A percentile compares a stretch with the other conserved stretches of the same genome.
These are phyloP conservation scores for Phycomyces blakesleeanus DNA, from an alignment of 192 early-diverging fungal genomes.

Conservation along the genomic window DNA sequence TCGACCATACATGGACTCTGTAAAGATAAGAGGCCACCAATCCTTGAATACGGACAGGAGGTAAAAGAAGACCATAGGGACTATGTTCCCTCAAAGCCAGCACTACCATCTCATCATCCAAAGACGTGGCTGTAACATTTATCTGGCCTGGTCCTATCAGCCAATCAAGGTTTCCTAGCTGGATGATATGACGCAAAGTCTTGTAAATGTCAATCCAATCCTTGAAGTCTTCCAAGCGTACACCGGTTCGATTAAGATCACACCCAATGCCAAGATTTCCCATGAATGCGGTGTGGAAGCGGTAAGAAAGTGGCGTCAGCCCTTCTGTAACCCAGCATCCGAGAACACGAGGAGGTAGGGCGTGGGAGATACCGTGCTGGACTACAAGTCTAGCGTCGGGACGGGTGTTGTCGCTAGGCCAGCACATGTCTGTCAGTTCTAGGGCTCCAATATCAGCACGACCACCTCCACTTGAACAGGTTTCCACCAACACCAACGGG, in stretches of 20 bases:
- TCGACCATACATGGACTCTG: neutral
- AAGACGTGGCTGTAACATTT: neutral
- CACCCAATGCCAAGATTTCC: constrained; percentile 12
- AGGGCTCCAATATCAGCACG: constrained; percentile 12
- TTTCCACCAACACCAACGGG: constrained; percentile 15
- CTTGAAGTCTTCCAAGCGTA: neutral
- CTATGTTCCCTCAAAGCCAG: neutral
- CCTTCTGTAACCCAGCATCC: constrained; percentile 17
- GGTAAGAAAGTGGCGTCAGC: constrained; percentile 14
- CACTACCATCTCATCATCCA: neutral
- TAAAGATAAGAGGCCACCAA: neutral
- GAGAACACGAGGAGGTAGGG: constrained; percentile 15
- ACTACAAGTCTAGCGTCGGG: constrained; percentile 22
- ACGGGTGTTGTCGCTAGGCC: constrained; percentile 21
- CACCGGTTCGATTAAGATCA: neutral
- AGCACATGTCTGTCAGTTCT: constrained; percentile 1
- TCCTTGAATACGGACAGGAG: constrained; percentile 6
- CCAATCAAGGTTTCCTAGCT: constrained; percentile 19
- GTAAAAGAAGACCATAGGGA: constrained; percentile 4
- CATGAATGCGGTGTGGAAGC: constrained; percentile 23
- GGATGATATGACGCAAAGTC: constrained; percentile 8
- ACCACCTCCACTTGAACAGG: constrained; percentile 25
- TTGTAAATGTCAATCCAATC: constrained; percentile 22
- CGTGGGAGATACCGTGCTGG: constrained; percentile 20
- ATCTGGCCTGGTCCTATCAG: constrained; percentile 4